Base-by-base conservation (phyloP, 495 filamentous ascomycete genomes). In the Penicillium longicatenatum region DNA sequence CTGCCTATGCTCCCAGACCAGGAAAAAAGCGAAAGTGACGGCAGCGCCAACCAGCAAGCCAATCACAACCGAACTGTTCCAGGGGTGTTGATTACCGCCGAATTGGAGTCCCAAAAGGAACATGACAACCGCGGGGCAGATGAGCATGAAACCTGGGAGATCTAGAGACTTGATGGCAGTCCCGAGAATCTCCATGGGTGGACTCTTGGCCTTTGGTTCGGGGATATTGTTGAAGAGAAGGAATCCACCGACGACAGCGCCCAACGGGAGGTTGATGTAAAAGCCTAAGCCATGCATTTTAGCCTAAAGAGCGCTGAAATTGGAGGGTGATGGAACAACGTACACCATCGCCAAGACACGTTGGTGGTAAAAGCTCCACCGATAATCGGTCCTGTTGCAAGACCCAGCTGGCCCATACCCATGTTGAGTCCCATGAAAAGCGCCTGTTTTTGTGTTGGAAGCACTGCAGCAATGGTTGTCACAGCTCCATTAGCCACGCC, bases 81-180 rank as follows among this genome's bases (percentile, higher is more conserved):
- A 93, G 1, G 70, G 50, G 56, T 89, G 86, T 22, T 73, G 73
- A 0, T 75, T 77, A 4, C 89, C 89, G 45, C 89, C 89, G 84
- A 85, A 92, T 66, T 91, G 86, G 10, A 93, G 78, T 0, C 87
- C 90, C 16, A 78, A 66, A 2, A 92, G 74, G 59, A 80, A 87
- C 53, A 89, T 74, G 24, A 92, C 79, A n/a, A 74, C 79, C 4
- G 87, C 54, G 2, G 65, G 65, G 45, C 39, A 31, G 31, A 64
- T 30, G 16, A 68, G 53, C 52, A 49, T 37, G 45, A 63, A 66
- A 8, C 63, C 60, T 3, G 19, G 24, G 33, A 66, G 60, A 60
- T 66, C 63, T 0, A 63, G 56, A 10, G 31, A 20, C 37, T 50
- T 63, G 30, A 63, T 46, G 21, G 48, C 56, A 6, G 56, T 22